Evolutionary conservation across 73 alveolate genomes (phyloP).

Genomic region (Uronychia setigera): DNA sequence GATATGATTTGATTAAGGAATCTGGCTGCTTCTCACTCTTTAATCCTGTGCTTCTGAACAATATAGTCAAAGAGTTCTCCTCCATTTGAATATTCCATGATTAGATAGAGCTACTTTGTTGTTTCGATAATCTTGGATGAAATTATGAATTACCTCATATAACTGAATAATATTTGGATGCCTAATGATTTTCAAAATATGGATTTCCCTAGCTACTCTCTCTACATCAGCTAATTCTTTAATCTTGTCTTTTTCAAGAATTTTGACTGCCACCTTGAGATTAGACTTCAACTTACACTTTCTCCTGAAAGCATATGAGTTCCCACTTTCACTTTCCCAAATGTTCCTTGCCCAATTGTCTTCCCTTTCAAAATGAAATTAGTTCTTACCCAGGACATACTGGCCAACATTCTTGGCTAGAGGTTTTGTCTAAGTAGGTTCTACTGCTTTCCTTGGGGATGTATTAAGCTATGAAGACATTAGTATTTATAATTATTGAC

Average conservation of each 20-base stretch:
- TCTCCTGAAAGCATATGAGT: slow-evolving; percentile 57
- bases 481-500: too few species aligned
- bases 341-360: slow-evolving; percentile 52
- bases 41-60: slow-evolving; percentile 70
- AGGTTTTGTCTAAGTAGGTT: too few species aligned
- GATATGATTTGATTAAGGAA: slow-evolving; percentile 78
- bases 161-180: slow-evolving; percentile 82
- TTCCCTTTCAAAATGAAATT: too few species aligned
- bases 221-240: slow-evolving; percentile 46
- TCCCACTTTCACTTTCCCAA: slow-evolving; percentile 53
- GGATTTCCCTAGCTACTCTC: slow-evolving; percentile 77
- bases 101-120: slow-evolving; percentile 65
- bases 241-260: slow-evolving; percentile 36
- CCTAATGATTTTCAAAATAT: slow-evolving; percentile 68
- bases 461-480: too few species aligned
- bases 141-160: slow-evolving; percentile 76
- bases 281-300: too few species aligned
- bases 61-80: slow-evolving; percentile 90
- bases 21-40: slow-evolving; percentile 80
- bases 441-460: too few species aligned
- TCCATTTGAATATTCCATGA: slow-evolving; percentile 85
- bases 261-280: slow-evolving; percentile 20
- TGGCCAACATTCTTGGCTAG: too few species aligned
- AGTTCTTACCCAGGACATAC: too few species aligned
- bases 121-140: slow-evolving; percentile 73